phyloP scores from a whole-genome alignment of 148 eudicot species.

The Rhododendron henanense region DNA sequence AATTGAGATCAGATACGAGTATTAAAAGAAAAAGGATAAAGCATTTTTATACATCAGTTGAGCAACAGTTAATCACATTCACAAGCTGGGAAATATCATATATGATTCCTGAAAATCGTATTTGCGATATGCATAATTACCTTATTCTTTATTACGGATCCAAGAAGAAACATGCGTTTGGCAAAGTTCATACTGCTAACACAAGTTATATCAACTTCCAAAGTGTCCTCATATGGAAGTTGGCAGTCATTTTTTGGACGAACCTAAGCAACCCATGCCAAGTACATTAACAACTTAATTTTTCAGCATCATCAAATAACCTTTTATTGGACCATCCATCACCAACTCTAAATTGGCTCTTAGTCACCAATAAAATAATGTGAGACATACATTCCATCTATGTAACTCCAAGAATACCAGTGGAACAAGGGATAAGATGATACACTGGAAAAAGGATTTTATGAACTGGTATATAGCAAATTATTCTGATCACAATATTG shows the following conservation, averaged over 20 bases:
- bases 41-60: neutral
- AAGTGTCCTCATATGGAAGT: neutral
- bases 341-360: neutral
- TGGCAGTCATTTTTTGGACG: neutral
- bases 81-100: neutral
- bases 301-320: neutral
- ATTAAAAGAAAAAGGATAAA: neutral
- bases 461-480: neutral
- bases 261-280: neutral
- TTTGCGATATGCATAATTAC: neutral
- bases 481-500: neutral
- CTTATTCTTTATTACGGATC: neutral
- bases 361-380: neutral
- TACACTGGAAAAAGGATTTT: neutral
- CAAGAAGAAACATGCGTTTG: neutral
- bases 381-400: neutral
- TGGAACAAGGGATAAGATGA: neutral
- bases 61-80: neutral
- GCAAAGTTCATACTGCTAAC: neutral
- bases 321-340: neutral
- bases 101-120: neutral
- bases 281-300: neutral
- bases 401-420: neutral
- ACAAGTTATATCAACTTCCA: neutral
- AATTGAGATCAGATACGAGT: neutral